phyloP scores from a whole-genome alignment of 2,329 filamentous ascomycete genomes.

The Botrytis squamosa region DNA sequence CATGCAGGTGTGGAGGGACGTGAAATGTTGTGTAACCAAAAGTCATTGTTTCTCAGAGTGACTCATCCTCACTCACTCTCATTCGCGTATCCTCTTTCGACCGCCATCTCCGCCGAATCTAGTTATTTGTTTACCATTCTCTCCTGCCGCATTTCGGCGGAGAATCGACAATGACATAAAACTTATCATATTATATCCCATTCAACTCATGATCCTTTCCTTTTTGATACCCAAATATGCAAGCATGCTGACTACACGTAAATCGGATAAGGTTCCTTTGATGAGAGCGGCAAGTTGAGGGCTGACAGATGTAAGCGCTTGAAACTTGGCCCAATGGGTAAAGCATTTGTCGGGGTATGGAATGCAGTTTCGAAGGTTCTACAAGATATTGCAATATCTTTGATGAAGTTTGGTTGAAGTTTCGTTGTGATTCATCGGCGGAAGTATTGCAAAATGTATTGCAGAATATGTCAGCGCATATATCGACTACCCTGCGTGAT shows the following conservation, averaged over 20 bases:
- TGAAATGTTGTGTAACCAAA: not conserved
- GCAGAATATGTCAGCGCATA: not conserved
- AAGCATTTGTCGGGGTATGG: not conserved
- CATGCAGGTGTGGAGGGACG: not conserved
- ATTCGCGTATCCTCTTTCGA: not conserved
- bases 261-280: not conserved
- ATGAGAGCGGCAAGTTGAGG: not conserved
- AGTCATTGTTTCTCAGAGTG: not conserved
- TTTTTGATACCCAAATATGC: not conserved
- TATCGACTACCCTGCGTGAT: not conserved
- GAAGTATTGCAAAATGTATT: not conserved
- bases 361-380: not conserved
- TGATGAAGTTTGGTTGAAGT: no score
- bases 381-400: not conserved
- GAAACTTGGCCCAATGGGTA: not conserved
- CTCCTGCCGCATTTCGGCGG: not conserved
- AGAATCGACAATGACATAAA: not conserved
- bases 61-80: not conserved
- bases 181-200: not conserved
- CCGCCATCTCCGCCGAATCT: not conserved
- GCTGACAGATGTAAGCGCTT: not conserved
- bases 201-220: not conserved
- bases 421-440: not conserved
- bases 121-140: not conserved
- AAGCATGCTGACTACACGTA: not conserved